Evolutionary conservation across 306 rosid genomes (phyloP), one percentile per base, ranked within the genome.

Genomic region (Geum urbanum): DNA sequence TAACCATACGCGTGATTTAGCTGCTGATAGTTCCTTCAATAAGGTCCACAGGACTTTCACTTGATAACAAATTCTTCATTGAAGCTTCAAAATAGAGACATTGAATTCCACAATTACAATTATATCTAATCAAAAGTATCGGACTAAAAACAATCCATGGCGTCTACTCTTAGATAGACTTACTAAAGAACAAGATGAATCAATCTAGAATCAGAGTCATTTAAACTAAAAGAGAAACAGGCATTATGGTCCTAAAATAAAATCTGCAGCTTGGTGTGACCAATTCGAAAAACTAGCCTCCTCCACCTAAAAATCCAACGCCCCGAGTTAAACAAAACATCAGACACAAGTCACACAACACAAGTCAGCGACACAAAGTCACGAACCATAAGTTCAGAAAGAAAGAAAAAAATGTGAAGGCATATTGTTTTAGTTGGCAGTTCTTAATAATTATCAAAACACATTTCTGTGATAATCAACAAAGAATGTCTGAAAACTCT

Each of bases 241-340:
- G 7, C 19, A 44, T 6, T n/a, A 19, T 54, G 57, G 6, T 80
- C 98, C 94, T 78, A 85, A 82, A 69, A 92, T 88, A 77, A 86
- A 90, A n/a, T 92, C 97, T 51, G 82, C 90, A 6, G 98, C 96
- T 85, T 88, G 96, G 77, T 88, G 97, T 18, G 86, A 88, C 81
- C 90, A 81, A 80, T 86, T 92, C 20, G 79, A 76, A 76, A 90
- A 86, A 79, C 82, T 88, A 50, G 82, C 79, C 69, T 73, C 83
- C 76, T 84, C 84, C 78, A 79, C 83, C 98, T 92, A n/a, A n/a
- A n/a, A n/a, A n/a, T n/a, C n/a, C n/a, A n/a, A n/a, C n/a, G n/a
- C n/a, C 52, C 53, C 9, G 55, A 22, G 27, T 53, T 1, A 37
- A 55, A 71, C 41, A 5, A 20, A 48, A 27, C 24, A 9, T 9